Base-by-base conservation (phyloP, 73 alveolate species). In the Paramecium tetraurelia region DNA sequence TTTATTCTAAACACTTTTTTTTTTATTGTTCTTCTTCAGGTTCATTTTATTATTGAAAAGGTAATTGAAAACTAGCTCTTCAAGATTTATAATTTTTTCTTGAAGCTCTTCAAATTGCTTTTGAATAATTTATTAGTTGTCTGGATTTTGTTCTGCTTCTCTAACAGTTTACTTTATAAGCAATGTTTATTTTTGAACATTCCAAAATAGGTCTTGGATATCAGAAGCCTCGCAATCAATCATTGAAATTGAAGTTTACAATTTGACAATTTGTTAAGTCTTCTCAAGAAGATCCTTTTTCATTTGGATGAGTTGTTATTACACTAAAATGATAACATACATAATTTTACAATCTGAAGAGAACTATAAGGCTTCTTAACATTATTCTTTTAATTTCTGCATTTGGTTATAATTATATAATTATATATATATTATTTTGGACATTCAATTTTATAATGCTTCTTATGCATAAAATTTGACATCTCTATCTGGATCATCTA, bases 401-500 rank as follows among this genome's bases (percentile, higher is more conserved):
- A 63, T 72, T 16, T 29, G 84, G 11, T 14, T 40, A 72, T 16
- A 35, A 72, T 71, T 71, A 27, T 71, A 40, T 33, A 71, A 71
- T 72, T 72, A 72, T 80, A 20, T 80, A 46, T 80, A 31, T 22
- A 24, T 63, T 27, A 53, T 53, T 53, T 53, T 53, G 29, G 69
- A 1, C 33, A 43, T 24, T 80, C 90, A 92, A 83, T 87, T 90
- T 87, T 85, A 83, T 48, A 95, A 94, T 20, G 99, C 98, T 22
- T 92, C 98, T 22, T 90, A 68, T 31, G 99, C 98, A 80, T 69
- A 96, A 89, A 94, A 96, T 44, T 92, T 93, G n/a, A 96, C 99
- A 92, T 96, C 99, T 72, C 93, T 95, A 90, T 96, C 99, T 9
- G 96, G 58, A 80, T 96, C 99, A 22, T 87, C 86, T 9, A 92